A percentile compares a stretch with the other conserved stretches of the same genome.
Conservation (phyloP, 257 asterid genomes). For the Solanum virginianum region DNA sequence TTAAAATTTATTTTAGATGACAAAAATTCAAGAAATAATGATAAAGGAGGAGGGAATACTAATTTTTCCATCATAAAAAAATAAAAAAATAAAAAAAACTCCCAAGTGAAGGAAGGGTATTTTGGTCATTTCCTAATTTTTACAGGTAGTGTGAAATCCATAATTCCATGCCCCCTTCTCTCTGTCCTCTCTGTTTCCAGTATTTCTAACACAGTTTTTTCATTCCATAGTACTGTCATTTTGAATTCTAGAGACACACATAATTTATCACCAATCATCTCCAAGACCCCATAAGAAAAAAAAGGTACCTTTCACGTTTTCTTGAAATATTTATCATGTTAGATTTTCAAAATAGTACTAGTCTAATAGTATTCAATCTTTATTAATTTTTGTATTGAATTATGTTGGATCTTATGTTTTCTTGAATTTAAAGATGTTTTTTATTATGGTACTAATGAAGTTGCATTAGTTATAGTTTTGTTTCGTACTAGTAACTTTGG, state of each 20-base stretch:
- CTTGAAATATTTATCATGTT: neutral
- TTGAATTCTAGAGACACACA: neutral
- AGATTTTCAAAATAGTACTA: neutral
- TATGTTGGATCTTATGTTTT: conserved; percentile 7
- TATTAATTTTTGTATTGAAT: neutral
- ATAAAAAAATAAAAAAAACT: neutral
- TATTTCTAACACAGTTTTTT: neutral
- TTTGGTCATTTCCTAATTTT: neutral
- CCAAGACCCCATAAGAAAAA: neutral
- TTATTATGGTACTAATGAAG: neutral
- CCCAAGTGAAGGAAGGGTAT: neutral
- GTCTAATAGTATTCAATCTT: neutral
- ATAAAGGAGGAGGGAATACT: neutral
- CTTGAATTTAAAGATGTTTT: neutral
- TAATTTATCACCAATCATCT: neutral
- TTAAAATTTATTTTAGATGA: no score
- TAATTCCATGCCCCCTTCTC: neutral
- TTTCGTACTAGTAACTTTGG: neutral
- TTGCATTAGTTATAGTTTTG: neutral
- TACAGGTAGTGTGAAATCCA: neutral
- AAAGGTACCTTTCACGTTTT: neutral
- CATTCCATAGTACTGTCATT: neutral
- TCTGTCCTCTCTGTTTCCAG: neutral
- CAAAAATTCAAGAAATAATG: neutral
- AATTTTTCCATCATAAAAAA: no score